Evolutionary conservation across 768 basidiomycete species (phyloP).

Genomic region (Sutorius australiensis): DNA sequence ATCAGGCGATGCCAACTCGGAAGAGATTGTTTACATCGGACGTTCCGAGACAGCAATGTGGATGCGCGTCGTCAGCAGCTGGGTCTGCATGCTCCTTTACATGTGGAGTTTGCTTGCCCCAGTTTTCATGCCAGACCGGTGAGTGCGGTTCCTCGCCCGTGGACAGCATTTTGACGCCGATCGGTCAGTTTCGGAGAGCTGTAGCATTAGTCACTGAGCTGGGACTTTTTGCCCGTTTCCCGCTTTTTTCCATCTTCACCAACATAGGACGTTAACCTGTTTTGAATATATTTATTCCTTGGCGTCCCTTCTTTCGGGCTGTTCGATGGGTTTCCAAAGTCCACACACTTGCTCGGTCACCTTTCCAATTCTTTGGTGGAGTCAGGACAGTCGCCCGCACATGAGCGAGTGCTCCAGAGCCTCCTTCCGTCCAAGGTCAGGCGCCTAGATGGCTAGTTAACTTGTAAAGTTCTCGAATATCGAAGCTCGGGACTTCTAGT

Average conservation of each 20-base stretch:
- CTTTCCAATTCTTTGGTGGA: no score
- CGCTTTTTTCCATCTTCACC: constrained; percentile 3
- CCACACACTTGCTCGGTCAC: no score
- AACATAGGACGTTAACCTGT: background rate
- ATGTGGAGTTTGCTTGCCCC: constrained; percentile 88
- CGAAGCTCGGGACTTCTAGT: no score
- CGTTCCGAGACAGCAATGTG: constrained; percentile 97
- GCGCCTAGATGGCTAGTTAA: no score
- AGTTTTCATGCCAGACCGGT: constrained; percentile 88
- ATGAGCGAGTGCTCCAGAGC: no score
- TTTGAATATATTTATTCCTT: background rate
- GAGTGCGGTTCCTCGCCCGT: constrained; percentile 24
- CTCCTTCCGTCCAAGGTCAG: no score
- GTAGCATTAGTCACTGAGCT: constrained; percentile 4
- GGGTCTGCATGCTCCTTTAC: constrained; percentile 87
- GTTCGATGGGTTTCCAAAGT: background rate
- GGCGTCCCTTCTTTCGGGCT: no score
- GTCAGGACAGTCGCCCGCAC: no score
- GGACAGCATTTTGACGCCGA: constrained; percentile 1
- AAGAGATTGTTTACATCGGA: constrained; percentile 84
- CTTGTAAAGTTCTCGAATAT: no score
- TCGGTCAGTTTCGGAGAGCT: constrained; percentile 24
- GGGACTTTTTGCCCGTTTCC: background rate
- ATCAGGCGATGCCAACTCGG: constrained; percentile 47
- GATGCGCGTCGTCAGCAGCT: constrained; percentile 96